phyloP scores from a whole-genome alignment of 2,329 filamentous ascomycete species.

The Fusarium denticulatum region DNA sequence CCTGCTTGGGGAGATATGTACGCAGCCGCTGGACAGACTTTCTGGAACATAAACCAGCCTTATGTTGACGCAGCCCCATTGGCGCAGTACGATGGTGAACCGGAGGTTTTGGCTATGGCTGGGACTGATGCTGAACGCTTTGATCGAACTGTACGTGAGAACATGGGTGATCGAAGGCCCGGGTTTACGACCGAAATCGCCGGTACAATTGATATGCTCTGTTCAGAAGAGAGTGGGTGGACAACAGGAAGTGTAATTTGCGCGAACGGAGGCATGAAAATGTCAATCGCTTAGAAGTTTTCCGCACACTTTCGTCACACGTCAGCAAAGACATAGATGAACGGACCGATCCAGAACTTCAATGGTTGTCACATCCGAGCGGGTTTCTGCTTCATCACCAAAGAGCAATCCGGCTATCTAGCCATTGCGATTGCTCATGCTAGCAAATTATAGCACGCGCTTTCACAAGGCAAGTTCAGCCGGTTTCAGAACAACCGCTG shows the following conservation, averaged over 20 bases:
- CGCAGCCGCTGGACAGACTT: slow-evolving; percentile 46
- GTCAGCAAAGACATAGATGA: neutral
- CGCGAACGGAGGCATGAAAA: slow-evolving; percentile 68
- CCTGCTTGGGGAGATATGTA: slow-evolving; percentile 66
- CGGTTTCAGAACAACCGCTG: too few species aligned
- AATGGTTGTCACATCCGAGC: slow-evolving; percentile 12
- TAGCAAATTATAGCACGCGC: neutral
- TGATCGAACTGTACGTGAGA: slow-evolving; percentile 46
- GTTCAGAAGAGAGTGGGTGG: slow-evolving; percentile 72
- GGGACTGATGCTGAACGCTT: slow-evolving; percentile 48
- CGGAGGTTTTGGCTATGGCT: slow-evolving; percentile 43
- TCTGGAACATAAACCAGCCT: slow-evolving; percentile 53
- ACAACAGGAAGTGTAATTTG: slow-evolving; percentile 77
- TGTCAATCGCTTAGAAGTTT: slow-evolving; percentile 47
- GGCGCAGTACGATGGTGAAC: slow-evolving; percentile 48
- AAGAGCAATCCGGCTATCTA: neutral
- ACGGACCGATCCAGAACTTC: neutral
- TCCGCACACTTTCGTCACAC: neutral
- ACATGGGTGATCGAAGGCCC: slow-evolving; percentile 49
- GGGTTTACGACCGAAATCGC: slow-evolving; percentile 66
- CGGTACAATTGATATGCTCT: slow-evolving; percentile 76
- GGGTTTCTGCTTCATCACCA: slow-evolving; percentile 10
- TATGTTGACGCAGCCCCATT: slow-evolving; percentile 51
- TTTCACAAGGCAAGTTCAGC: neutral
- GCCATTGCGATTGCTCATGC: neutral